Evolutionary conservation across 2,329 filamentous ascomycete genomes (phyloP).

Genomic region (Leptoxyphium fumago): DNA sequence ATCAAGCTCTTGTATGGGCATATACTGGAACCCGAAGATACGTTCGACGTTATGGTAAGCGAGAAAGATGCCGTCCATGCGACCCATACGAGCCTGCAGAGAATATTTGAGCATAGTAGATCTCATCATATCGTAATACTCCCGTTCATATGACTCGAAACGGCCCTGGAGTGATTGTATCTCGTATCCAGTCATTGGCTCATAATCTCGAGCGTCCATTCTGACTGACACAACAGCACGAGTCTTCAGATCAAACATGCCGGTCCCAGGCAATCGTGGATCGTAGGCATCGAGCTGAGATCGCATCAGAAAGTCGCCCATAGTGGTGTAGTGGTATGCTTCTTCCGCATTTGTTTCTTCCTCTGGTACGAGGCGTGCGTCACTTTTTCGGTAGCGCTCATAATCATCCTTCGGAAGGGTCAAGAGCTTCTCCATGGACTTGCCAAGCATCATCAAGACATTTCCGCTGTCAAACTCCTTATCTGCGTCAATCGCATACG

Average conservation of each 20-base stretch:
- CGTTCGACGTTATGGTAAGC: slow-evolving; percentile 90
- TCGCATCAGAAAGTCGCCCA: slow-evolving; percentile 82
- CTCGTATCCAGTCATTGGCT: slow-evolving; percentile 73
- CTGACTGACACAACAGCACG: slow-evolving; percentile 81
- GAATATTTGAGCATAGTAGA: slow-evolving; percentile 94
- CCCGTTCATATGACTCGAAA: slow-evolving; percentile 86
- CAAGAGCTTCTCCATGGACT: slow-evolving; percentile 91
- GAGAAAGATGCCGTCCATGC: slow-evolving; percentile 97
- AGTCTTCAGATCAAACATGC: slow-evolving; percentile 94
- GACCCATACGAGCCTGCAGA: slow-evolving; percentile 86
- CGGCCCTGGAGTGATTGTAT: slow-evolving; percentile 60
- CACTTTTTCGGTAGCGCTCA: slow-evolving; percentile 63
- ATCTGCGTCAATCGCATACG: slow-evolving; percentile 90
- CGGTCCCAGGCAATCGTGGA: slow-evolving; percentile 68
- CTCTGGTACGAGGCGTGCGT: slow-evolving; percentile 53
- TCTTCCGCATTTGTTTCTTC: slow-evolving; percentile 60
- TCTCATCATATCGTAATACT: slow-evolving; percentile 94
- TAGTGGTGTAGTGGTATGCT: slow-evolving; percentile 72
- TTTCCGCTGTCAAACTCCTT: slow-evolving; percentile 79
- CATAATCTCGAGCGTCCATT: slow-evolving; percentile 62
- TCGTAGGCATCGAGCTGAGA: slow-evolving; percentile 91
- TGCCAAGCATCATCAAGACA: slow-evolving; percentile 79
- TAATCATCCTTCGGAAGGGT: slow-evolving; percentile 71
- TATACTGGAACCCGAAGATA: slow-evolving; percentile 96
- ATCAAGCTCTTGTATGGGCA: slow-evolving; percentile 79